These are phyloP conservation scores for Sporisorium iseilematis-ciliati DNA, from an alignment of 1,284 basidiomycete species.

Conservation along the genomic window DNA sequence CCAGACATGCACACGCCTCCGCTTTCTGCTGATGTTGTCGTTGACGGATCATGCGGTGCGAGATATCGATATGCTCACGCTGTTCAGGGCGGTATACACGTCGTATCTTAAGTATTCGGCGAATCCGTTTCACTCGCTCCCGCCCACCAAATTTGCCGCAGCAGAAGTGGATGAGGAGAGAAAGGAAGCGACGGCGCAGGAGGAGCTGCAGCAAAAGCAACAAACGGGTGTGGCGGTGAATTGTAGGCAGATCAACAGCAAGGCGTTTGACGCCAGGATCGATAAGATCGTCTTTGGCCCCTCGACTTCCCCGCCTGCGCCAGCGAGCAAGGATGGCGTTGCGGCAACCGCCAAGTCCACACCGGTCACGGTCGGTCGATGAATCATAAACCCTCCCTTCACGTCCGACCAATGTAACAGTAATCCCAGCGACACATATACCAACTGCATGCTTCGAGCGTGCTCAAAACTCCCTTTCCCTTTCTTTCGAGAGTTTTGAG, in stretches of 20 bases:
- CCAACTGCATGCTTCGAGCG: background rate
- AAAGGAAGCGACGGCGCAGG: conserved; percentile 6
- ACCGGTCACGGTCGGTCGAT: conserved; percentile 10
- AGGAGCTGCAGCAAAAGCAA: conserved; percentile 26
- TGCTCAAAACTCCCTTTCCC: background rate
- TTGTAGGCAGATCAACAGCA: conserved; percentile 38
- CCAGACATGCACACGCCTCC: conserved; percentile 67
- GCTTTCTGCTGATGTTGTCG: conserved; percentile 66
- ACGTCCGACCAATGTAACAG: background rate
- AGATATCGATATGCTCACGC: conserved; percentile 69
- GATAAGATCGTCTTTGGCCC: conserved; percentile 34
- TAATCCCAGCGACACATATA: background rate
- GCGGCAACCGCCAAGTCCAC: background rate
- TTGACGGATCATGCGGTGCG: conserved; percentile 67
- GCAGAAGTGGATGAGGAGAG: background rate
- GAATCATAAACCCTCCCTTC: background rate
- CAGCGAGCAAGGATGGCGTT: conserved; percentile 5
- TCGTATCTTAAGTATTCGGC: conserved; percentile 67
- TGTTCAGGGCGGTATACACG: conserved; percentile 70
- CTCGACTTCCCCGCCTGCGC: background rate
- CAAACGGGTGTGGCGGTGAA: conserved; percentile 21
- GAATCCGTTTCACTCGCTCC: conserved; percentile 66
- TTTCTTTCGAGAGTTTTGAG: background rate
- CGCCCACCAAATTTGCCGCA: conserved; percentile 22
- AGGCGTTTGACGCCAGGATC: conserved; percentile 36